A percentile compares a stretch with the other conserved stretches of the same genome.
Evolutionary conservation across 2,329 filamentous ascomycete genomes (phyloP).

Genomic region (Fusarium pseudocircinatum): DNA sequence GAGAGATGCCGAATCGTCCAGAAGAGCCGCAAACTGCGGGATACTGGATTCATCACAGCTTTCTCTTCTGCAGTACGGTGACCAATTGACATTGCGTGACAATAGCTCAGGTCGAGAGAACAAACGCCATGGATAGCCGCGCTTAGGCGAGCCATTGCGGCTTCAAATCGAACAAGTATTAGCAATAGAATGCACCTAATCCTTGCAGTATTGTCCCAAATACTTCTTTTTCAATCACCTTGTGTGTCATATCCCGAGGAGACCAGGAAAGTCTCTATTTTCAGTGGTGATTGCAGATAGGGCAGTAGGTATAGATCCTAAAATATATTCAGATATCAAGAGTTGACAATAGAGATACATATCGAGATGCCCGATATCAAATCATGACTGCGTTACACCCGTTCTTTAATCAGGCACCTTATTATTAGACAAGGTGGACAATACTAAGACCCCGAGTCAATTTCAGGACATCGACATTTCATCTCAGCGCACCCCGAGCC

Average conservation of each 20-base stretch:
- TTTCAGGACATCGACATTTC: not conserved
- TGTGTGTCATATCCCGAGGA: conserved; percentile 29
- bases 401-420: not conserved
- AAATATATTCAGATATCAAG: not conserved
- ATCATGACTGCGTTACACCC: not conserved
- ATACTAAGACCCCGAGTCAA: not conserved
- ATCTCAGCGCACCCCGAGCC: not conserved
- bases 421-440: not conserved
- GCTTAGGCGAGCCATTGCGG: conserved; percentile 25
- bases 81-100: not conserved
- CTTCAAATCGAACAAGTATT: conserved; percentile 34
- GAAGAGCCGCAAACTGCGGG: not conserved
- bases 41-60: not conserved
- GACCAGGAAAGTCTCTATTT: conserved; percentile 7
- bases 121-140: conserved; percentile 29
- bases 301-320: not conserved
- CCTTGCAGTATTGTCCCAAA: conserved; percentile 26
- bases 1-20: not conserved
- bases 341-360: not conserved
- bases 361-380: not conserved
- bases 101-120: not conserved
- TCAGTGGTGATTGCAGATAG: not conserved
- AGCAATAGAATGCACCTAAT: conserved; percentile 30
- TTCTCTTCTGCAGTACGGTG: not conserved
- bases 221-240: conserved; percentile 14